phyloP scores from a whole-genome alignment of 2,329 filamentous ascomycete species.

The Trichoderma arundinaceum region DNA sequence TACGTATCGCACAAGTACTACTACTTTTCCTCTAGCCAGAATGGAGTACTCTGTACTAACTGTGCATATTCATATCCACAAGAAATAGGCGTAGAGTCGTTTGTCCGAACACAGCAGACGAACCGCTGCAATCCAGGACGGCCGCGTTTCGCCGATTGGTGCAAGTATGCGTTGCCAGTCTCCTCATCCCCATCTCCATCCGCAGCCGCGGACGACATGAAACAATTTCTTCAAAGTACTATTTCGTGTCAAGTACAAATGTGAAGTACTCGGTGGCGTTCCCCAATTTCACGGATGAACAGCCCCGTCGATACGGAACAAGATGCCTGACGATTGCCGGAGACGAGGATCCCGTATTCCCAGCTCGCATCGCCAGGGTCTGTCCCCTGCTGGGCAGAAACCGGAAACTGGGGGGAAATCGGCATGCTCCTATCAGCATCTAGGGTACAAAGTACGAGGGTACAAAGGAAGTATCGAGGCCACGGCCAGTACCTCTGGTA shows the following conservation, averaged over 20 bases:
- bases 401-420: constrained; percentile 5
- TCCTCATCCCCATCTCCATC: neutral
- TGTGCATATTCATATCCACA: neutral
- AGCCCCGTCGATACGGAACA: neutral
- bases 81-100: neutral
- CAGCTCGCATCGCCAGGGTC: constrained; percentile 23
- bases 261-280: neutral
- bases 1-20: constrained; percentile 10
- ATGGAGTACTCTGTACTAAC: neutral
- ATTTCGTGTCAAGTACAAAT: neutral
- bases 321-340: constrained; percentile 22
- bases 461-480: constrained; percentile 8
- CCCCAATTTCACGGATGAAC: neutral
- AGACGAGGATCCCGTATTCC: constrained; percentile 13
- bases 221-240: neutral
- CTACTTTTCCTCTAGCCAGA: neutral
- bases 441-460: neutral
- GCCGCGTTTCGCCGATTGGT: neutral
- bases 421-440: constrained; percentile 18
- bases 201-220: neutral
- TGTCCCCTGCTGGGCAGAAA: constrained; percentile 12
- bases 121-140: neutral
- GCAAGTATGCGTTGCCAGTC: neutral
- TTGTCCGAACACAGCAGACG: neutral
- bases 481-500: neutral